phyloP scores from a whole-genome alignment of 2,329 filamentous ascomycete genomes.

The Diplodia sapinea region DNA sequence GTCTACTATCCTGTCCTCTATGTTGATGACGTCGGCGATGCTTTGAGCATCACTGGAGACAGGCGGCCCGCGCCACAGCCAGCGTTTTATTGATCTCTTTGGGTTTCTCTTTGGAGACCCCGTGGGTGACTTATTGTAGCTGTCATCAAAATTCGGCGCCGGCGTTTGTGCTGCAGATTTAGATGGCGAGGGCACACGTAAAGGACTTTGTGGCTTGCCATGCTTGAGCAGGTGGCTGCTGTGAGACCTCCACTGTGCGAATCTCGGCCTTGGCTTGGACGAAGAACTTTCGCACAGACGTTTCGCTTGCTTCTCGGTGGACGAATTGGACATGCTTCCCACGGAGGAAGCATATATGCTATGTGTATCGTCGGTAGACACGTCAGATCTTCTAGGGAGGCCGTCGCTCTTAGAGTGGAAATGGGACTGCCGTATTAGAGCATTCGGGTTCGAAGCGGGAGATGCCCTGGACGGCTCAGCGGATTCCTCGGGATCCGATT shows the following conservation, averaged over 20 bases:
- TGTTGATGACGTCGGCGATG: slow-evolving; percentile 14
- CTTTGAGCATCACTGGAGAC: slow-evolving; percentile 18
- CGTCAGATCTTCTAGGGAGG: background rate
- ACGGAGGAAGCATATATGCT: background rate
- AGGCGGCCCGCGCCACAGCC: slow-evolving; percentile 15
- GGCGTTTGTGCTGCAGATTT: background rate
- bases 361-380: background rate
- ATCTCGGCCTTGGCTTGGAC: background rate
- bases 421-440: background rate
- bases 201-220: background rate
- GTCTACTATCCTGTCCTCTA: background rate
- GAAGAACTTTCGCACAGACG: background rate
- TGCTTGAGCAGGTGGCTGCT: slow-evolving; percentile 7
- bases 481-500: background rate
- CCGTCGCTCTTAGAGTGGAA: slow-evolving; percentile 7
- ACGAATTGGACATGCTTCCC: background rate
- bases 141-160: background rate
- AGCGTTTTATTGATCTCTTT: slow-evolving; percentile 17
- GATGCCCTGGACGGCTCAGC: background rate
- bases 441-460: background rate
- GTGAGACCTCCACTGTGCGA: slow-evolving; percentile 17
- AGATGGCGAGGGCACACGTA: background rate
- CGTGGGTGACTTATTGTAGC: background rate
- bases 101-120: background rate
- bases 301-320: background rate